A percentile compares a stretch with the other conserved stretches of the same genome.
phyloP scores from a whole-genome alignment of 495 filamentous ascomycete species.

The Lasiosphaeriaceae sp. region DNA sequence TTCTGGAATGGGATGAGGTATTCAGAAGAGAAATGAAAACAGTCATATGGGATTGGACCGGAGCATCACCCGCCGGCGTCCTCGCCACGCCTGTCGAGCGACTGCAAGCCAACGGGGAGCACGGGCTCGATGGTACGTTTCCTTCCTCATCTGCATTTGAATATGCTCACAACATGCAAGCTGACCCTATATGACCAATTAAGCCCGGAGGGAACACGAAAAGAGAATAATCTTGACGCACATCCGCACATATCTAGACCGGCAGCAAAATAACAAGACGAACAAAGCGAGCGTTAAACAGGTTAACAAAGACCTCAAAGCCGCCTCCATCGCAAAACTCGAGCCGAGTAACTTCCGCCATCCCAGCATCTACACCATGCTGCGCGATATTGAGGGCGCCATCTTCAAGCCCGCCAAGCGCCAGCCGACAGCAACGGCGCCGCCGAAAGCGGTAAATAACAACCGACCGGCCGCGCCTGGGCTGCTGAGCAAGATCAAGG shows the following conservation, averaged over 20 bases:
- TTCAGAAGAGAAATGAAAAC: slow-evolving; percentile 7
- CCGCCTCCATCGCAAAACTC: not conserved
- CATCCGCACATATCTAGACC: slow-evolving; percentile 1
- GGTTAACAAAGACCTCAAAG: slow-evolving; percentile 1
- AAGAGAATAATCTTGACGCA: slow-evolving; percentile 1
- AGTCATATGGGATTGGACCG: slow-evolving; percentile 13
- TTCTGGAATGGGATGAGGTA: slow-evolving; percentile 6
- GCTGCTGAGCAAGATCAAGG: slow-evolving; percentile 7
- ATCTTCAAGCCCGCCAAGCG: slow-evolving; percentile 1
- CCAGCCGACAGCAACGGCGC: not conserved
- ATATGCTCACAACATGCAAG: not conserved
- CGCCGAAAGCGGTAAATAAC: slow-evolving; percentile 1
- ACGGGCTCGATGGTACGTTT: slow-evolving; percentile 1
- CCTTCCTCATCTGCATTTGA: not conserved
- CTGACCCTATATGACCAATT: not conserved
- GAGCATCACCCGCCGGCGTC: not conserved
- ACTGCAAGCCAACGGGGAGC: not conserved
- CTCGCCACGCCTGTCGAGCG: slow-evolving; percentile 3
- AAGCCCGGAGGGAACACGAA: not conserved
- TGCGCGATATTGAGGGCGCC: slow-evolving; percentile 1
- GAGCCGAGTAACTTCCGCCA: not conserved
- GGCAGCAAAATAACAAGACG: not conserved
- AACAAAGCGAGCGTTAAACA: slow-evolving; percentile 3
- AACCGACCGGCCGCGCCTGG: slow-evolving; percentile 5
- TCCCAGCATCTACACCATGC: slow-evolving; percentile 7